Base-by-base conservation (phyloP, 805 yeast genomes). In the Saccharomycopsis lassenensis region DNA sequence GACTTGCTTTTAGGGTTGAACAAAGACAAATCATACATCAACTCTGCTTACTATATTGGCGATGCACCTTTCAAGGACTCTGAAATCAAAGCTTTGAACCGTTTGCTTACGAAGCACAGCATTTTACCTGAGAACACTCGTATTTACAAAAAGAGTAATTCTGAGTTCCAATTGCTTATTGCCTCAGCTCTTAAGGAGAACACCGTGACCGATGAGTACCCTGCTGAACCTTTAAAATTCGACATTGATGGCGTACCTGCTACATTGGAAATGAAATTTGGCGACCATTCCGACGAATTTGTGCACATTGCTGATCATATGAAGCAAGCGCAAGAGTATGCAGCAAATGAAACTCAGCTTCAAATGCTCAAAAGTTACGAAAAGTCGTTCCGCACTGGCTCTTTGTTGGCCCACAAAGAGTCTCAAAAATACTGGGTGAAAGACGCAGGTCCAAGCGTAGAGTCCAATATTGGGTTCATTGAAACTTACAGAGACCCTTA, bases 401-500 rank as follows among this genome's bases (percentile, higher is more conserved):
- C 89, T 4, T 77, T 84, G 74, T 71, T 75, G 45, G 82, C 87
- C 7, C 95, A 85, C 57, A 80, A 80, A 50, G 71, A 79, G 40
- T 79, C 95, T 1, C 95, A 85, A 56, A 71, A 76, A 37, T 65
- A 71, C 41, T 85, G 95, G 95, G 93, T 85, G 40, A 81, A 81
- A 53, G 95, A 85, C 55, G 57, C 80, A 35, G 78, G 83, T 1
- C 95, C 95, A 8, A 62, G 62, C 10, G 77, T 77, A 25, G 85
- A 77, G 58, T 75, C 89, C 30, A 84, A 85, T 54, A 72, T 85
- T 48, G 95, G 95, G 0, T 85, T 85, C 55, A 85, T 85, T 48
- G 95, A 85, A 61, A 85, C 95, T 20, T 85, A 85, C 60, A 69
- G 95, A 57, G 95, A 84, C 54, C 94, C 94, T 11, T 71, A 87